A percentile compares a stretch with the other conserved stretches of the same genome.
These are phyloP conservation scores for Cryphonectria naterciae DNA, from an alignment of 2,329 filamentous ascomycete species.

Conservation along the genomic window DNA sequence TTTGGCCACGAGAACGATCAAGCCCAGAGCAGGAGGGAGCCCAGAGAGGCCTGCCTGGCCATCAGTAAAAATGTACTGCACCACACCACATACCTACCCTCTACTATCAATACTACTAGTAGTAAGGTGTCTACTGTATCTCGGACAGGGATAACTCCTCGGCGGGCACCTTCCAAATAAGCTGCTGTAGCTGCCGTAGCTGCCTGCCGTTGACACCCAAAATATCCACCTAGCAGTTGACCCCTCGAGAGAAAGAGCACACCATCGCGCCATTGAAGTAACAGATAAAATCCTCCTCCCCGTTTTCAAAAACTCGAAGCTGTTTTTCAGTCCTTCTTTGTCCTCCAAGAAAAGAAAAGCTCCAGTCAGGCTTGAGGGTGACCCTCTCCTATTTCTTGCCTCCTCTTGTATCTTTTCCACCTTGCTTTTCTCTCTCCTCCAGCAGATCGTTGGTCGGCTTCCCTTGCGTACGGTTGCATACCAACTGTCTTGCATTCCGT, in stretches of 20 bases:
- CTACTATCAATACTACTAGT: not conserved
- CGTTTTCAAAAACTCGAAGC: not conserved
- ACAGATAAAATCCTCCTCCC: constrained; percentile 9
- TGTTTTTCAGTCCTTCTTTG: not conserved
- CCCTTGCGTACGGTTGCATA: not conserved
- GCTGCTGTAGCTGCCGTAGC: not conserved
- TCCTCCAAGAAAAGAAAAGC: not conserved
- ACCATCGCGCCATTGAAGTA: not conserved
- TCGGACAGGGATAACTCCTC: not conserved
- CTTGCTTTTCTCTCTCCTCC: not conserved
- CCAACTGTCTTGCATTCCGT: constrained; percentile 6
- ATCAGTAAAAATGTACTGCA: not conserved
- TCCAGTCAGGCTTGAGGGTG: not conserved
- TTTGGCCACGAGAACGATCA: not conserved
- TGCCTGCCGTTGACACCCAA: constrained; percentile 1
- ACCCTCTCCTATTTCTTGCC: not conserved
- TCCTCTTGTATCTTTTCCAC: not conserved
- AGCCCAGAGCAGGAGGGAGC: not conserved
- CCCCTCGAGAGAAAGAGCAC: not conserved
- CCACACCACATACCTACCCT: not conserved
- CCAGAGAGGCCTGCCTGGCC: not conserved
- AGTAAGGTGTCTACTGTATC: not conserved
- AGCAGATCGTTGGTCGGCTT: not conserved
- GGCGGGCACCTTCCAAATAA: not conserved
- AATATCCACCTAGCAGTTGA: constrained; percentile 10